Base-by-base conservation (phyloP, 352 stramenopile species). In the Globisporangium takayamanum region DNA sequence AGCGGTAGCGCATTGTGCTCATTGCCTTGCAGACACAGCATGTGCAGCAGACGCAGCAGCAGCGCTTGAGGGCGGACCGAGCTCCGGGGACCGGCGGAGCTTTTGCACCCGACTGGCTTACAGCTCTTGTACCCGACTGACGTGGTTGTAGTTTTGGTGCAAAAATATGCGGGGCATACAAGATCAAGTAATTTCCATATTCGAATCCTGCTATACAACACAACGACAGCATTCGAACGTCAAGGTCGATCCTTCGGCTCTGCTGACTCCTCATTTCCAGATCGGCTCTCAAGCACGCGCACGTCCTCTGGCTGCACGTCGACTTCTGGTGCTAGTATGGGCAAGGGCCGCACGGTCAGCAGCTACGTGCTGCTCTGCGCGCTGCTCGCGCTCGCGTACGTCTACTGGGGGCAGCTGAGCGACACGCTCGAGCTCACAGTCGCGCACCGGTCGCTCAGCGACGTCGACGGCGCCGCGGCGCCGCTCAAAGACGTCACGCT, bases 361-460 rank as follows among this genome's bases (percentile, higher is more conserved):
- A 64, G 66, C 36, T 78, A 73, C 45, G 55, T 74, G 48, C 63
- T 66, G 65, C 57, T 81, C 61, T 67, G 75, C 39, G 66, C 70
- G 30, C 67, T 66, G 30, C 50, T 84, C 14, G 64, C 70, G 45
- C 64, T 87, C 41, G 60, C 70, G 49, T 86, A 77, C 55, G 71
- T 71, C 20, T 85, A 78, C 66, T 82, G 71, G 73, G 68, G 72
- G 15, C 67, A 79, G 41, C 68, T 90, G 42, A 69, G 70, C 26
- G 76, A 88, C 55, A 78, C 75, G 64, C 70, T 89, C 60, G 73
- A 88, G 58, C 75, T 88, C 51, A 88, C 78, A 37, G 78, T 82
- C 59, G 62, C 72, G 51, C 70, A 86, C 49, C 76, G 72, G 28
- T 79, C 73, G 58, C 69, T 87, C 48, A 72, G 71, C 55, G 70